Conservation (phyloP, 2,329 filamentous ascomycete species). For the Aspergillus tubingensis region DNA sequence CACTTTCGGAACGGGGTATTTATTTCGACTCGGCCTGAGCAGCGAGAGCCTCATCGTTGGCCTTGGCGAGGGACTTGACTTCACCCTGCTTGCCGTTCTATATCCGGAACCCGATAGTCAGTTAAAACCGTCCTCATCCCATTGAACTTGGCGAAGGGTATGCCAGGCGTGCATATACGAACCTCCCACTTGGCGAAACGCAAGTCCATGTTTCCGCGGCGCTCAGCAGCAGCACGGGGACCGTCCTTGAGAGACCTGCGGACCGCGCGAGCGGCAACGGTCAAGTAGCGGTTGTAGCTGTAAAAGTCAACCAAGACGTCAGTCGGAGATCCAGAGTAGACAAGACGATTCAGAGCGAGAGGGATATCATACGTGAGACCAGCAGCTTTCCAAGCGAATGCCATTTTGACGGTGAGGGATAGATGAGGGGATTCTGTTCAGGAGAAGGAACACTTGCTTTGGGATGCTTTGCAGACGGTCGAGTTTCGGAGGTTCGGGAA, state of each 20-base stretch:
- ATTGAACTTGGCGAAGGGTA: conserved; percentile 5
- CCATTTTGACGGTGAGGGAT: conserved; percentile 67
- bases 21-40: conserved; percentile 48
- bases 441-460: conserved; percentile 30
- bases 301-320: conserved; percentile 27
- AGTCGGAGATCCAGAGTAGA: conserved; percentile 21
- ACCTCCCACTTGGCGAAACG: conserved; percentile 96
- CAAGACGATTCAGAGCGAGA: conserved; percentile 27
- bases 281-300: conserved; percentile 99
- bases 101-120: conserved; percentile 31
- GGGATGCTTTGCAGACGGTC: conserved; percentile 35
- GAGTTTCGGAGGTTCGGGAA: conserved; percentile 40
- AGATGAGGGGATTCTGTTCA: conserved; percentile 31
- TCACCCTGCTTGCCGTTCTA: conserved; percentile 98
- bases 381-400: conserved; percentile 97
- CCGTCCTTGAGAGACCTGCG: conserved; percentile 97
- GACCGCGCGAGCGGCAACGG: conserved; percentile 89
- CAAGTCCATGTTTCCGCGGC: conserved; percentile 84
- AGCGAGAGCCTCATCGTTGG: conserved; percentile 53
- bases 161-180: conserved; percentile 48
- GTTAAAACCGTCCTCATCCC: conserved; percentile 26
- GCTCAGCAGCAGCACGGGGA: conserved; percentile 81
- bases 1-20: conserved; percentile 23
- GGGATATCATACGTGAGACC: conserved; percentile 76
- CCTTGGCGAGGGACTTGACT: conserved; percentile 66